Evolutionary conservation across 371 early-diverging fungal species (phyloP).

Genomic region (Actinomortierella ambigua): DNA sequence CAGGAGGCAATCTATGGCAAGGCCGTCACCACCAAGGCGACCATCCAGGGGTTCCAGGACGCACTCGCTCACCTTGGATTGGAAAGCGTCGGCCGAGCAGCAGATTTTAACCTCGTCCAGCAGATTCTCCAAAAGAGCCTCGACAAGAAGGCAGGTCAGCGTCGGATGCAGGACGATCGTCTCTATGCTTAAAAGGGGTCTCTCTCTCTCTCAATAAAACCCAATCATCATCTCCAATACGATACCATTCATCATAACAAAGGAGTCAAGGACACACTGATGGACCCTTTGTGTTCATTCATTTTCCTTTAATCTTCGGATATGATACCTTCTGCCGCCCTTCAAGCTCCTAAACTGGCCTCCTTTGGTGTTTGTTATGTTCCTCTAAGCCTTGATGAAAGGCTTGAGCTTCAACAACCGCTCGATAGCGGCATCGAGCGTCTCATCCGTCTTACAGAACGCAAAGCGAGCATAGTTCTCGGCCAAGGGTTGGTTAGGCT

Average conservation of each 20-base stretch:
- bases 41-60: constrained; percentile 36
- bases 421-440: constrained; percentile 76
- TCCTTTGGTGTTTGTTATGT: too few species aligned
- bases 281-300: too few species aligned
- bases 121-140: constrained; percentile 1
- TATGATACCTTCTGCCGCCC: too few species aligned
- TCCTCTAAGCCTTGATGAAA: constrained; percentile 50
- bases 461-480: constrained; percentile 87
- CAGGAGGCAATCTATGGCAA: constrained; percentile 44
- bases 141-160: constrained; percentile 35
- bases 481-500: constrained; percentile 72
- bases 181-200: constrained; percentile 24
- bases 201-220: too few species aligned
- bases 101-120: constrained; percentile 3
- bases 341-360: too few species aligned
- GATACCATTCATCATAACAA: too few species aligned
- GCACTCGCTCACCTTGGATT: constrained; percentile 23
- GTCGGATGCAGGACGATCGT: constrained; percentile 32
- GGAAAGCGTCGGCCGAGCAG: constrained; percentile 14
- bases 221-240: too few species aligned
- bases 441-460: constrained; percentile 92
- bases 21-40: constrained; percentile 34
- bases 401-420: constrained; percentile 68
- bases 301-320: too few species aligned
- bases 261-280: too few species aligned